Conservation (phyloP, 768 basidiomycete species). For the Mrakia blollopis region DNA sequence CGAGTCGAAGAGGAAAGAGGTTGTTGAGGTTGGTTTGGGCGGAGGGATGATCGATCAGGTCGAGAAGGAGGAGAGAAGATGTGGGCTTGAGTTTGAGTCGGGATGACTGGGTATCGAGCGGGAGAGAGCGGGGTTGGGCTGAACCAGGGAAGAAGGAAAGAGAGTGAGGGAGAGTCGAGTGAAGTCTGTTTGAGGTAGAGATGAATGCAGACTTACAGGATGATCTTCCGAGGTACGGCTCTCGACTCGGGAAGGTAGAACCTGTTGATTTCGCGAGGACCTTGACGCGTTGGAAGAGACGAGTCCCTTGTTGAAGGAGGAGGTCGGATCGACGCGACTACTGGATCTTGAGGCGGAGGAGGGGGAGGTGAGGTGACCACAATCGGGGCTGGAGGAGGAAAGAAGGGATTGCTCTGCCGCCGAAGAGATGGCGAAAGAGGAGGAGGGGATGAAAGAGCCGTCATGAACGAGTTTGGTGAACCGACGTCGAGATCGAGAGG, state of each 20-base stretch:
- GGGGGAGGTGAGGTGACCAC: neutral
- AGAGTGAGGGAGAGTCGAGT: no score
- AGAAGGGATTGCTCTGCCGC: neutral
- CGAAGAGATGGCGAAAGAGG: neutral
- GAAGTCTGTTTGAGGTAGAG: neutral
- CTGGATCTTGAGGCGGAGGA: neutral
- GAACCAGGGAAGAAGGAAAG: neutral
- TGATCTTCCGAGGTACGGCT: neutral
- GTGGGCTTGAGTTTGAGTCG: neutral
- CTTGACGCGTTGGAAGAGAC: neutral
- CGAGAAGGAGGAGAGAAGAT: neutral
- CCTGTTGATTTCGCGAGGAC: neutral
- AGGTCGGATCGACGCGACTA: neutral
- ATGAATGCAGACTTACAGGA: neutral
- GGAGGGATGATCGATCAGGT: neutral
- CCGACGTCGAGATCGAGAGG: neutral
- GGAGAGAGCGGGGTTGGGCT: conserved; percentile 6
- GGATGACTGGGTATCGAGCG: neutral
- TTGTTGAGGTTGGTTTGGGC: neutral
- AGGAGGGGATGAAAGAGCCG: neutral
- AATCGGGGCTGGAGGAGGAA: neutral
- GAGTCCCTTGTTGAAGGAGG: neutral
- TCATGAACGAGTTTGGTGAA: neutral
- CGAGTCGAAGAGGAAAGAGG: neutral
- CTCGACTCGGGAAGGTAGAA: neutral